Evolutionary conservation across 2,329 filamentous ascomycete genomes (phyloP).

Genomic region (Claviceps digitariae): DNA sequence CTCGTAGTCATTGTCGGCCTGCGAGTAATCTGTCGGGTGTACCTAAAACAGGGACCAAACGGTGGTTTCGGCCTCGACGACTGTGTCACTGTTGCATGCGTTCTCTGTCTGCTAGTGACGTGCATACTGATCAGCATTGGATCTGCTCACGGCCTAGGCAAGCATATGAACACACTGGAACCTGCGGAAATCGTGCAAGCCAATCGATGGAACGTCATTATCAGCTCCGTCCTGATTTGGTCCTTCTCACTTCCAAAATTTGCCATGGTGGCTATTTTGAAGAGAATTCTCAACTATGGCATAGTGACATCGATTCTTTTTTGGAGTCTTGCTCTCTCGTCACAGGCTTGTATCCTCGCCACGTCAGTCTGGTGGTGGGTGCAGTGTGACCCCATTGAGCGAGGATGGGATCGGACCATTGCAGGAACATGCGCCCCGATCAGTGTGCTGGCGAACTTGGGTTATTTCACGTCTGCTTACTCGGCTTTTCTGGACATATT

Average conservation of each 20-base stretch:
- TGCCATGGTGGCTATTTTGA: constrained; percentile 15
- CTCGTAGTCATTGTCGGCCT: constrained; percentile 12
- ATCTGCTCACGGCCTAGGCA: constrained; percentile 12
- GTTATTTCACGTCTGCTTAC: constrained; percentile 14
- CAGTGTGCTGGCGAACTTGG: constrained; percentile 11
- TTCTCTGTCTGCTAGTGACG: constrained; percentile 11
- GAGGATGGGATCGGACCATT: constrained; percentile 12
- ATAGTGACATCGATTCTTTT: constrained; percentile 12
- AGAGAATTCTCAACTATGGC: constrained; percentile 15
- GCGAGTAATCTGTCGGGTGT: constrained; percentile 10
- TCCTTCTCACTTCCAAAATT: constrained; percentile 16
- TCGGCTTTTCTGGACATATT: constrained; percentile 15
- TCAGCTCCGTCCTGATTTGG: constrained; percentile 14
- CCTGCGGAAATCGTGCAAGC: constrained; percentile 6
- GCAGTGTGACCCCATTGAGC: constrained; percentile 12
- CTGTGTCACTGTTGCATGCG: constrained; percentile 11
- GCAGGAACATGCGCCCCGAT: constrained; percentile 10
- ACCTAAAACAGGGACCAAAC: constrained; percentile 8
- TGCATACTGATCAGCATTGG: constrained; percentile 13
- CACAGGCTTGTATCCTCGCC: constrained; percentile 12
- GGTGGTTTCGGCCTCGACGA: constrained; percentile 15
- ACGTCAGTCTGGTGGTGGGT: constrained; percentile 15
- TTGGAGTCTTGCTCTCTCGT: constrained; percentile 12
- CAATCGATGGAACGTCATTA: constrained; percentile 14
- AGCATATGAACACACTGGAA: constrained; percentile 6